These are phyloP conservation scores for Hydnomerulius pinastri DNA, from an alignment of 768 basidiomycete species.

Conservation along the genomic window DNA sequence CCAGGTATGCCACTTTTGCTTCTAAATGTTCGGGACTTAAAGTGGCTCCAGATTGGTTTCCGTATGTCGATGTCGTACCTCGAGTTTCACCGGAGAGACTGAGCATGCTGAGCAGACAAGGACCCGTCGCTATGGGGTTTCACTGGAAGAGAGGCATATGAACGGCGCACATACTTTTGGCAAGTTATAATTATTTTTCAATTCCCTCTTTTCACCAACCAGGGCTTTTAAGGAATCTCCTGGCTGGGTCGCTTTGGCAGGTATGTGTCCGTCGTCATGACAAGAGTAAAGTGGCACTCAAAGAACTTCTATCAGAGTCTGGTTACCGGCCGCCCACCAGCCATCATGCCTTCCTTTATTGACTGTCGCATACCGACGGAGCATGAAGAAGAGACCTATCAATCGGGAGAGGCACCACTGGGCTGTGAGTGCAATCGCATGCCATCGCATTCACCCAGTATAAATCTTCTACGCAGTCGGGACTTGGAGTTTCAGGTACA, in stretches of 20 bases:
- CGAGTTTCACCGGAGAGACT: slow-evolving; percentile 1
- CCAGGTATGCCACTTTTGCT: slow-evolving; percentile 35
- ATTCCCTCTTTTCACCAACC: neutral
- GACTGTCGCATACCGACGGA: slow-evolving; percentile 48
- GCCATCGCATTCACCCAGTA: neutral
- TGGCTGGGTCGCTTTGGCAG: slow-evolving; percentile 51
- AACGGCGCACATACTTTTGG: slow-evolving; percentile 58
- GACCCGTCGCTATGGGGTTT: slow-evolving; percentile 56
- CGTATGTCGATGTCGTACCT: slow-evolving; percentile 9
- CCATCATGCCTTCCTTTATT: slow-evolving; percentile 42
- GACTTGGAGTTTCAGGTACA: slow-evolving; percentile 47
- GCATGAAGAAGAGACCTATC: slow-evolving; percentile 47
- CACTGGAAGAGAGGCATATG: slow-evolving; percentile 50
- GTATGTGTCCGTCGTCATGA: slow-evolving; percentile 1
- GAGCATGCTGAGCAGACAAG: slow-evolving; percentile 37
- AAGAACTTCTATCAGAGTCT: slow-evolving; percentile 33
- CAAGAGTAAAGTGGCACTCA: neutral
- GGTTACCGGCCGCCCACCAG: slow-evolving; percentile 51
- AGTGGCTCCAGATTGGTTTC: slow-evolving; percentile 11
- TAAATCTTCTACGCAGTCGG: slow-evolving; percentile 39
- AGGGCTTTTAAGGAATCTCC: slow-evolving; percentile 37
- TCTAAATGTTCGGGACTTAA: neutral
- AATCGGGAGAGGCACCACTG: slow-evolving; percentile 42
- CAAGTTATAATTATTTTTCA: slow-evolving; percentile 1
- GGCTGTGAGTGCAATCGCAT: slow-evolving; percentile 41